A percentile compares a stretch with the other conserved stretches of the same genome.
Evolutionary conservation across 2,329 filamentous ascomycete species (phyloP).

Genomic region (Penicillium rolfsii): DNA sequence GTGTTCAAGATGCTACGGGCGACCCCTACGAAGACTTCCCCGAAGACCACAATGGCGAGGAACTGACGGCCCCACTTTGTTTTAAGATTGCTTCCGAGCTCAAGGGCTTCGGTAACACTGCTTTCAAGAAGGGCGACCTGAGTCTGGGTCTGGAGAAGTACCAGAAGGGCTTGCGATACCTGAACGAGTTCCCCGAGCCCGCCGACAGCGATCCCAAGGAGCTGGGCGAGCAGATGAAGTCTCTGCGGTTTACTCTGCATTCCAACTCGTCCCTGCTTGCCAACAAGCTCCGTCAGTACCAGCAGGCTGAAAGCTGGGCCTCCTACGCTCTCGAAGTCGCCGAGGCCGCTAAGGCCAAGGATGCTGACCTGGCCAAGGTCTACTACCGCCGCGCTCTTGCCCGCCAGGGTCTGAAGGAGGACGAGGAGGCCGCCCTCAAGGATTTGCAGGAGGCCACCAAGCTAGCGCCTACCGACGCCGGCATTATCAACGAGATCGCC

Average conservation of each 20-base stretch:
- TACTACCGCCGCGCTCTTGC: constrained; percentile 81
- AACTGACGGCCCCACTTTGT: constrained; percentile 68
- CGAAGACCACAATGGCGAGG: constrained; percentile 70
- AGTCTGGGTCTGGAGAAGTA: constrained; percentile 82
- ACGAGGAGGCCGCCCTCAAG: constrained; percentile 77
- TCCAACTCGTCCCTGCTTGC: constrained; percentile 85
- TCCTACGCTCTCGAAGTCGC: constrained; percentile 69
- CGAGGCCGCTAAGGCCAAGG: constrained; percentile 63
- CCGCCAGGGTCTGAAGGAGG: constrained; percentile 75
- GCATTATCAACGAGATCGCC: constrained; percentile 73
- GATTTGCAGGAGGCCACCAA: constrained; percentile 76
- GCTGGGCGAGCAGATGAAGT: constrained; percentile 67
- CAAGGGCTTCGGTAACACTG: constrained; percentile 90
- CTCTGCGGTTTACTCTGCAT: constrained; percentile 82
- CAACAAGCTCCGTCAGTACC: constrained; percentile 75
- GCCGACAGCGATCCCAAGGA: constrained; percentile 70
- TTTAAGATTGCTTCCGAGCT: constrained; percentile 79
- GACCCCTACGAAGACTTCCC: constrained; percentile 96
- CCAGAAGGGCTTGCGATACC: constrained; percentile 86
- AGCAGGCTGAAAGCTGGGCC: constrained; percentile 71
- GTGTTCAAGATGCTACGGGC: constrained; percentile 76
- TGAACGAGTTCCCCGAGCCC: constrained; percentile 78
- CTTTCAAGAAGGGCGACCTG: constrained; percentile 80
- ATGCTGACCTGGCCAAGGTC: constrained; percentile 83
- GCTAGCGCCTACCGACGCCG: constrained; percentile 74